Base-by-base conservation (phyloP, 495 filamentous ascomycete species). In the Cercophora sp. region DNA sequence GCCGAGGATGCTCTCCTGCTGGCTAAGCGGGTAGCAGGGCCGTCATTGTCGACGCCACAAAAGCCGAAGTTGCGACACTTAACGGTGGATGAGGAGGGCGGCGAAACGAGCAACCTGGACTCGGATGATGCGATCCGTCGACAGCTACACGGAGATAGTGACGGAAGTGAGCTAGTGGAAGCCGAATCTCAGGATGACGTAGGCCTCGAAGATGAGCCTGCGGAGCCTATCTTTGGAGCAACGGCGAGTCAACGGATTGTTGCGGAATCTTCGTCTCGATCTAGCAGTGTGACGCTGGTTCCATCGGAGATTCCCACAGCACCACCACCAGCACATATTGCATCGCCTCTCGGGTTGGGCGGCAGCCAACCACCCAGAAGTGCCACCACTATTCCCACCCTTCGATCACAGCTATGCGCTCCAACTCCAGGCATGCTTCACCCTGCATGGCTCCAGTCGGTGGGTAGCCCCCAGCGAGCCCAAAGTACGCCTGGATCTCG, bases 41-140 rank as follows among this genome's bases (percentile, higher is more conserved):
- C 65, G 1, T 70, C 67, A 1, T 39, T 68, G 3, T 64, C 67
- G 2, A 70, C 65, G 5, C 65, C 67, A 1, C 55, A 59, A 26
- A 70, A 70, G 34, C 43, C 48, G n/a, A 61, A 47, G 32, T 35
- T 54, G 1, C 40, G 19, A 3, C 26, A 16, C 9, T 8, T 55
- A 4, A n/a, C 56, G 22, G 55, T 59, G 3, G 52, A 54, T 0
- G 58, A 60, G 35, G 47, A 48, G 1, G 20, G 20, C 1, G 29
- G 27, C 16, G 46, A 62, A 4, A 54, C 54, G 1, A 51, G 52
- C 27, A 48, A 57, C 23, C 13, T 23, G 2, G 64, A 61, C 2
- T 59, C 58, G 5, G 63, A 69, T 8, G 60, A 57, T 32, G 57
- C 51, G 2, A 60, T 61, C 18, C 37, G n/a, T 1, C 55, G 50